phyloP scores from a whole-genome alignment of 2,329 filamentous ascomycete genomes.

The Alternaria arbusti region DNA sequence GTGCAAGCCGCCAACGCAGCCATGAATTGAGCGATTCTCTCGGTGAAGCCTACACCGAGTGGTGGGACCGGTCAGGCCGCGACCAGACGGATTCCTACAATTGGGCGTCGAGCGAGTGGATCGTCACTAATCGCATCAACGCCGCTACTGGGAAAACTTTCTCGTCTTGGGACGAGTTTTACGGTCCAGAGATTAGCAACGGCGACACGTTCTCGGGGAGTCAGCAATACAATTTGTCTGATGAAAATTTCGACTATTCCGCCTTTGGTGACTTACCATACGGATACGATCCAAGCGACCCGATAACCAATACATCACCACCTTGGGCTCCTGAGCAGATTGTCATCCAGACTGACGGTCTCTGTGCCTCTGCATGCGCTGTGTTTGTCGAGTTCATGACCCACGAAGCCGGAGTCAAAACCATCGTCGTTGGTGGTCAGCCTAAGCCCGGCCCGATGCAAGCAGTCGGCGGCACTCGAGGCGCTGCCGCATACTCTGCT shows the following conservation, averaged over 20 bases:
- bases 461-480: constrained; percentile 61
- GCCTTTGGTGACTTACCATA: neutral
- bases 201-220: constrained; percentile 44
- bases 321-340: constrained; percentile 1
- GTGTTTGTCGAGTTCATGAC: constrained; percentile 58
- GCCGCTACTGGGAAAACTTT: constrained; percentile 41
- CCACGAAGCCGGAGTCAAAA: constrained; percentile 55
- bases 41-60: constrained; percentile 17
- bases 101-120: constrained; percentile 22
- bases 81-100: constrained; percentile 3
- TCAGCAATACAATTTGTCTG: constrained; percentile 8
- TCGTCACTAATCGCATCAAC: constrained; percentile 21
- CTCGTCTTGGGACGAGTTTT: constrained; percentile 51
- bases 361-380: constrained; percentile 63
- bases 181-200: constrained; percentile 24
- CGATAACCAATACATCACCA: neutral
- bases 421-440: constrained; percentile 63
- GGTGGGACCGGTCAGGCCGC: constrained; percentile 2
- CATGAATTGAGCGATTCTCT: constrained; percentile 36
- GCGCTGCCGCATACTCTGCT: constrained; percentile 48
- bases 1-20: constrained; percentile 53
- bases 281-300: neutral
- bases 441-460: constrained; percentile 52
- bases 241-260: neutral
- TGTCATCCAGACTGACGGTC: constrained; percentile 57